Base-by-base conservation (phyloP, 805 yeast genomes). In the Ogataea methylovora region DNA sequence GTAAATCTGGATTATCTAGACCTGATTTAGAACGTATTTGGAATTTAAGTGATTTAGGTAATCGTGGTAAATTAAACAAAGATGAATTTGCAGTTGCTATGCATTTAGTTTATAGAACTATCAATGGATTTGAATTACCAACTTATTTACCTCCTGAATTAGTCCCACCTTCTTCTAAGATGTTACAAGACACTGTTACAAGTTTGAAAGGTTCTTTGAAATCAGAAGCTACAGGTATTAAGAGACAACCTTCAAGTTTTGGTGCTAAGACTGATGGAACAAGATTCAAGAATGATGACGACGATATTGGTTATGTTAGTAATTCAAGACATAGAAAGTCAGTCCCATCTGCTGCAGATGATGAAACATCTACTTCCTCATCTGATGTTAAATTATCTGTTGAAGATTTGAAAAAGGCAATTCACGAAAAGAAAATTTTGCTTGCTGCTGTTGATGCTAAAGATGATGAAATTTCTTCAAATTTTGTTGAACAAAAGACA, bases 1-100 rank as follows among this genome's bases (percentile, higher is more conserved):
- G 92, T 36, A 90, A 92, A 60, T 83, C 95, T 15, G 97, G 97
- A 2, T 72, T 92, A 45, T 69, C 79, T 36, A 77, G 96, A 56
- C 67, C 76, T 4, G 97, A 88, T 49, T 69, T 90, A 41, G 97
- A 88, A 57, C 69, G 78, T 27, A 87, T 92, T 42, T 90, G 98
- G 98, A 84, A 76, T 32, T 68, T 90, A 44, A 75, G 88, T 36
- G 97, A 92, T 55, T 72, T 79, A 12, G 78, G 79, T 36, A 83
- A 87, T 55, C 71, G 81, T 36, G 96, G 97, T 4, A 77, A 74
- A 52, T 73, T 90, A 45, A 84, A 84, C 54, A 78, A 76, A 49
- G 96, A 90, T 54, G 95, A 86, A 56, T 92, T 90, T 63, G 82
- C 95, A 0, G 87, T 92, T 24, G 97, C 97, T 22, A 92, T 90